These are phyloP conservation scores for Eucalyptus decipiens DNA, from an alignment of 345 rosid genomes.

Conservation along the genomic window DNA sequence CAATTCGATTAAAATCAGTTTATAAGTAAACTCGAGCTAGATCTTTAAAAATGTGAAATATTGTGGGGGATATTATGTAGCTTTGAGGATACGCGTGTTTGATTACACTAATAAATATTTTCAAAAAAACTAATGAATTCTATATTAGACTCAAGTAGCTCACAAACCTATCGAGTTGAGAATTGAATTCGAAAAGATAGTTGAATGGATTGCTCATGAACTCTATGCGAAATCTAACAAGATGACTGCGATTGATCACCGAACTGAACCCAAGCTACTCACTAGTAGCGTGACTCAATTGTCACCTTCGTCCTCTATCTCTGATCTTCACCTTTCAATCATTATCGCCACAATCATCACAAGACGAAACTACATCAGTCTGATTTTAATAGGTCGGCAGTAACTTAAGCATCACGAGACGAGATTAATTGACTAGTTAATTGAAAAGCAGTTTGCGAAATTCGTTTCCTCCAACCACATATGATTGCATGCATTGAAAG, in stretches of 20 bases:
- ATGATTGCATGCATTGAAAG: not conserved
- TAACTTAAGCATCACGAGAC: not conserved
- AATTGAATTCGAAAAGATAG: not conserved
- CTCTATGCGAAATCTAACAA: fast-evolving
- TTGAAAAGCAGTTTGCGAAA: not conserved
- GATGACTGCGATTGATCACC: not conserved
- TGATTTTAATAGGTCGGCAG: not conserved
- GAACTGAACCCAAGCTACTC: not conserved
- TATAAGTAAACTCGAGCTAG: not conserved
- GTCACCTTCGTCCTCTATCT: not conserved
- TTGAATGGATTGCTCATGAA: fast-evolving
- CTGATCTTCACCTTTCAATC: not conserved
- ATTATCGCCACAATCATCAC: not conserved
- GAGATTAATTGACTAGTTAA: not conserved
- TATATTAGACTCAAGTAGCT: not conserved
- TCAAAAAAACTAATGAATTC: not conserved
- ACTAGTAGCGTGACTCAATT: not conserved
- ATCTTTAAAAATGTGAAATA: not conserved
- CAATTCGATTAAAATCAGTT: not conserved
- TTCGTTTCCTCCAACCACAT: not conserved
- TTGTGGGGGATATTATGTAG: not conserved
- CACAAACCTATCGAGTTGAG: not conserved
- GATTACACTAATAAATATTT: not conserved
- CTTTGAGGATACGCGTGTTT: not conserved
- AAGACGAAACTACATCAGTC: not conserved